These are phyloP conservation scores for Macrolepiota dolichaula DNA, from an alignment of 768 basidiomycete species.

Conservation along the genomic window DNA sequence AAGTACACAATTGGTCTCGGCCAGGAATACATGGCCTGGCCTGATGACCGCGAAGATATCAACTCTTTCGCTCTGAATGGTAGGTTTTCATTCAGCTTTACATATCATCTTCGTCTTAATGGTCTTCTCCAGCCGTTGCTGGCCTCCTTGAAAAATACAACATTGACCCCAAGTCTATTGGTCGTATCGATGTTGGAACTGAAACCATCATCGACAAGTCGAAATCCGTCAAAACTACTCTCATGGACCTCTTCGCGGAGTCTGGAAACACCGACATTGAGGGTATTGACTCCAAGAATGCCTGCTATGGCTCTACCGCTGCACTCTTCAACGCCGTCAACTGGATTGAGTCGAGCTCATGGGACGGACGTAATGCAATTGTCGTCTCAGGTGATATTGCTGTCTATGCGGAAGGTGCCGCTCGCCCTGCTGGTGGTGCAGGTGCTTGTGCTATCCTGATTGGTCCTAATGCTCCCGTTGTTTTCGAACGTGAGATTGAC, in stretches of 20 bases:
- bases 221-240: slow-evolving; percentile 95
- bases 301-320: slow-evolving; percentile 98
- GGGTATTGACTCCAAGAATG: slow-evolving; percentile 98
- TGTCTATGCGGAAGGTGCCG: slow-evolving; percentile 93
- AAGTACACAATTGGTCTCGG: slow-evolving; percentile 99
- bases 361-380: slow-evolving; percentile 98
- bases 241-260: slow-evolving; percentile 96
- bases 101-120: background rate
- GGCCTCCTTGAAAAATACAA: slow-evolving; percentile 91
- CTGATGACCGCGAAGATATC: slow-evolving; percentile 98
- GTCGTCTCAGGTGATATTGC: slow-evolving; percentile 97
- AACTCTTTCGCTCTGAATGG: slow-evolving; percentile 96
- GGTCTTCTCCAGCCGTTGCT: slow-evolving; percentile 61
- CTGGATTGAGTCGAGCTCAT: slow-evolving; percentile 94
- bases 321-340: slow-evolving; percentile 98
- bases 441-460: slow-evolving; percentile 94
- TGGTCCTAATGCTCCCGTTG: slow-evolving; percentile 92
- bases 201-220: slow-evolving; percentile 99
- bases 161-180: slow-evolving; percentile 94
- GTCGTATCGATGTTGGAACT: slow-evolving; percentile 96
- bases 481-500: slow-evolving; percentile 81
- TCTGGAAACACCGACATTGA: slow-evolving; percentile 96
- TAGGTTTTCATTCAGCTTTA: slow-evolving; percentile 31
- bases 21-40: slow-evolving; percentile 98
- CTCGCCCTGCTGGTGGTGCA: slow-evolving; percentile 95